Conservation (phyloP, 139 green algal species). For the Coccomyxa sp. region DNA sequence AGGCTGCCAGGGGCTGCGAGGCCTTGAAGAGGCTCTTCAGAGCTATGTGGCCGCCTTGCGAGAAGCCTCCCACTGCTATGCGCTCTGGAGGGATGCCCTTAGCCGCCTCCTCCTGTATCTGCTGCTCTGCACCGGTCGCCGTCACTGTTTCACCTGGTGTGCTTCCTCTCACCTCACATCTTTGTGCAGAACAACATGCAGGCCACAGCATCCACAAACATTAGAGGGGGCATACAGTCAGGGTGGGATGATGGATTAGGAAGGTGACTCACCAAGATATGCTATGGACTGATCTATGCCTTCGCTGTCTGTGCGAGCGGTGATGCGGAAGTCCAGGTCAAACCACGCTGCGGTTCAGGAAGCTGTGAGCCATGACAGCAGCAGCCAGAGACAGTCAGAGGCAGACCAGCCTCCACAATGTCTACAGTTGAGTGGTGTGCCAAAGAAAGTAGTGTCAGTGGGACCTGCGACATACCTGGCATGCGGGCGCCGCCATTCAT, state of each 20-base stretch:
- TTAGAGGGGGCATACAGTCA: neutral
- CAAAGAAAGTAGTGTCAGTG: neutral
- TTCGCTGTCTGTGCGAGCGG: neutral
- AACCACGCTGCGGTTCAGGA: neutral
- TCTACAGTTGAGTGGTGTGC: neutral
- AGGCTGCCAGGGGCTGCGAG: neutral
- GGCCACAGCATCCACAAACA: neutral
- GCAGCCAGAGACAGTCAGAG: neutral
- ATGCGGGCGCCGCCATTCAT: constrained; percentile 16
- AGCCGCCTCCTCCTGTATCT: constrained; percentile 39
- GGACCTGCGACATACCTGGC: neutral
- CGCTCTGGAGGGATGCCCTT: constrained; percentile 41
- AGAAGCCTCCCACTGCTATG: constrained; percentile 62
- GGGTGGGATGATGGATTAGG: neutral
- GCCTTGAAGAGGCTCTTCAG: neutral
- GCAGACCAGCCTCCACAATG: neutral
- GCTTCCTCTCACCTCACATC: neutral
- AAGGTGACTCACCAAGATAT: neutral
- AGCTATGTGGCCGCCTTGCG: constrained; percentile 6
- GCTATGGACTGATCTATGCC: neutral
- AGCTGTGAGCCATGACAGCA: neutral
- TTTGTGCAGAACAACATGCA: neutral
- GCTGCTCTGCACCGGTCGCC: constrained; percentile 46
- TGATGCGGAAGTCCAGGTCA: neutral
- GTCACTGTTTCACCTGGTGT: neutral